Evolutionary conservation across 768 basidiomycete species (phyloP).

Genomic region (Tricholomella constricta): DNA sequence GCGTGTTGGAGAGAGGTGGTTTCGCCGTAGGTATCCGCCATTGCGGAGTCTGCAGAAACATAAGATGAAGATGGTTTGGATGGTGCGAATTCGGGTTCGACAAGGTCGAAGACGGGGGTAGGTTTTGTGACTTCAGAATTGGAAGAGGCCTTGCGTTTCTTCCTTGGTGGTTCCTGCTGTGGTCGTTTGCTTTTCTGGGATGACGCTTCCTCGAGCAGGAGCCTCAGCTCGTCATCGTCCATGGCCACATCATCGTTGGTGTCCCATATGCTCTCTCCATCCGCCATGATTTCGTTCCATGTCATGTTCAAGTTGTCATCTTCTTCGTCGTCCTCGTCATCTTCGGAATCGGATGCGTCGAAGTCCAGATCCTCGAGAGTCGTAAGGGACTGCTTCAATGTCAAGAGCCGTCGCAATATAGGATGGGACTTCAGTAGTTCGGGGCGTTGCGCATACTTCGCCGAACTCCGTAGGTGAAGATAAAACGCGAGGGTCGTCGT

Average conservation of each 20-base stretch:
- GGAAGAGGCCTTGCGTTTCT: constrained; percentile 57
- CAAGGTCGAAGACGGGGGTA: constrained; percentile 68
- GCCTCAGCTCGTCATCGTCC: constrained; percentile 53
- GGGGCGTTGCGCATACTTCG: constrained; percentile 62
- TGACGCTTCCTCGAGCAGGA: constrained; percentile 56
- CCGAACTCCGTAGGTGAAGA: constrained; percentile 76
- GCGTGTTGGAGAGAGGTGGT: constrained; percentile 62
- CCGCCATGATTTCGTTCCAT: constrained; percentile 38
- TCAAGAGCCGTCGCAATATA: constrained; percentile 73
- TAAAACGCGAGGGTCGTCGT: constrained; percentile 91
- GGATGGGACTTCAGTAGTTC: constrained; percentile 69
- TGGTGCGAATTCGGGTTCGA: constrained; percentile 72
- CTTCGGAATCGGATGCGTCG: constrained; percentile 41
- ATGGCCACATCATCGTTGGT: constrained; percentile 32
- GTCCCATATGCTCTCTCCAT: constrained; percentile 47
- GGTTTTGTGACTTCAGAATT: constrained; percentile 29
- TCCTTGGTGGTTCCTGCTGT: constrained; percentile 52
- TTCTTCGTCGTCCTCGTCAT: constrained; percentile 47
- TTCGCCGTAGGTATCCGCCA: constrained; percentile 71
- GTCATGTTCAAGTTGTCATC: constrained; percentile 36
- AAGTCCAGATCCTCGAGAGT: constrained; percentile 89
- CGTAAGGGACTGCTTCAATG: constrained; percentile 78
- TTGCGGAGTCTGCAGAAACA: constrained; percentile 22
- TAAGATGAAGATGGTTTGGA: constrained; percentile 35
- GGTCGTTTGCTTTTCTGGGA: constrained; percentile 22